A percentile compares a stretch with the other conserved stretches of the same genome.
Evolutionary conservation across 306 rosid species (phyloP).

Genomic region (Prunus salicina): DNA sequence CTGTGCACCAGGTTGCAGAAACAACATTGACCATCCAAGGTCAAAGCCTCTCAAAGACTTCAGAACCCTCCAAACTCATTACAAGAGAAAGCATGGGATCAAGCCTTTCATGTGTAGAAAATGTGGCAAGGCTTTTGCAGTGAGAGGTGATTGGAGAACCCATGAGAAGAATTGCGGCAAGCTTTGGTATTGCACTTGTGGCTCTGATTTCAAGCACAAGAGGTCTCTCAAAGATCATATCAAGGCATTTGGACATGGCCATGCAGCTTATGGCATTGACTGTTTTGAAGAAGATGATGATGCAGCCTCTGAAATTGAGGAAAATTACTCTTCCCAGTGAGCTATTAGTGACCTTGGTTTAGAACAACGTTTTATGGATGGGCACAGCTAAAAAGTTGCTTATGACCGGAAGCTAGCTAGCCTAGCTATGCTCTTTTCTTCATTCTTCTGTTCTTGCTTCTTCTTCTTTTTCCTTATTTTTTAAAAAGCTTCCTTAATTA

Average conservation of each 20-base stretch:
- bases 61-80: conserved; percentile 94
- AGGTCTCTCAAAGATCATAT: conserved; percentile 88
- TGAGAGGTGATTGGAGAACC: conserved; percentile 95
- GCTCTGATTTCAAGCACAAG: conserved; percentile 90
- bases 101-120: conserved; percentile 86
- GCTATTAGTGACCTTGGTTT: conserved; percentile 6
- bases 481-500: neutral
- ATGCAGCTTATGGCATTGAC: conserved; percentile 64
- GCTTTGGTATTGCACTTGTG: conserved; percentile 94
- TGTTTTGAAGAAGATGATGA: conserved; percentile 61
- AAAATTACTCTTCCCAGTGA: conserved; percentile 41
- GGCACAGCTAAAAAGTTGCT: neutral
- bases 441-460: neutral
- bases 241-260: conserved; percentile 85
- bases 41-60: conserved; percentile 85
- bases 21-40: conserved; percentile 94
- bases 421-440: neutral
- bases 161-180: conserved; percentile 97
- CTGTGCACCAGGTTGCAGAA: conserved; percentile 78
- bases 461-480: neutral
- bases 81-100: conserved; percentile 89
- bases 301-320: conserved; percentile 64
- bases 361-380: neutral
- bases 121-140: conserved; percentile 92
- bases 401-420: neutral